Evolutionary conservation across 1,139 yeast species (phyloP), one percentile per base, ranked within the genome.

Genomic region (Meyerozyma carpophila): DNA sequence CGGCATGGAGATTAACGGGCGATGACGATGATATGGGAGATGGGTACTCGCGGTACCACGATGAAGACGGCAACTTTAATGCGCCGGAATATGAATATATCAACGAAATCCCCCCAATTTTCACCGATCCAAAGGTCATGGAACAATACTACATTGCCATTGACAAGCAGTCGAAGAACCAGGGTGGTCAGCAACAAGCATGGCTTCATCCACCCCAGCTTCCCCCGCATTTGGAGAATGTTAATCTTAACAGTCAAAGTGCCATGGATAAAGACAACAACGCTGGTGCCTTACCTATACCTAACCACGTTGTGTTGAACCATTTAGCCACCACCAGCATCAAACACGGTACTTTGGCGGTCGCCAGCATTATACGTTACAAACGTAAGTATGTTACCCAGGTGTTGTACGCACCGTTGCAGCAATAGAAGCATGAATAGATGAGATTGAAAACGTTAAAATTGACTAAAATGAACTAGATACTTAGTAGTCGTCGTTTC

Each of bases 21-120:
- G 74, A 74, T 52, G 84, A 79, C 62, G 93, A 82, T 56, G 94
- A 84, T 57, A 83, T 84, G 84, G 94, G 94, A 29, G 75, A 81
- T 52, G 94, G 91, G 0, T 87, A 84, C 57, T 77, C 86, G 8
- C 68, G 94, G 49, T 86, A 85, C 59, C 86, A 82, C 54, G 93
- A 84, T 45, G 82, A 73, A 47, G 66, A 79, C 46, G 77, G 73
- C 50, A 68, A 57, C 41, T 58, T 56, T 25, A 60, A 54, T 11
- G 45, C 47, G 16, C 44, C 52, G 4, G 50, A 57, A 3, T 61
- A 54, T 41, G 72, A 77, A 48, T 86, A 82, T 60, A 80, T 82
- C 28, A 74, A 70, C 42, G 84, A 80, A 49, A 91, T 93, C 40
- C 98, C 98, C 1, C 90, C 95, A 2, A 90, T 93, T 27, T 91